These are phyloP conservation scores for Emergomyces orientalis DNA, from an alignment of 2,329 filamentous ascomycete species.

Conservation along the genomic window DNA sequence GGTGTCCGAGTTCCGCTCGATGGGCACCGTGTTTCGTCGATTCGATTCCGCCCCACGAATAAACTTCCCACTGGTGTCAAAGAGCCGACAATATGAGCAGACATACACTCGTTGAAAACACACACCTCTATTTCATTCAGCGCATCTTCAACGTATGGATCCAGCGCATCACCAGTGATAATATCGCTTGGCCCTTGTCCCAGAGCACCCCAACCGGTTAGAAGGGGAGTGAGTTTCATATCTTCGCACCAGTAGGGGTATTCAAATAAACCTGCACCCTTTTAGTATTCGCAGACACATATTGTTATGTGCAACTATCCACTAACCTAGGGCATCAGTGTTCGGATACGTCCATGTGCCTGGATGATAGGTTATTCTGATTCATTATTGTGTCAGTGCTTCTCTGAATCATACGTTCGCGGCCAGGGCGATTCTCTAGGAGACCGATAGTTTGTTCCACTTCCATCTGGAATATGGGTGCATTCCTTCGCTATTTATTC, in stretches of 20 bases:
- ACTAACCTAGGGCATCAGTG: conserved; percentile 50
- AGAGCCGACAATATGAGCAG: neutral
- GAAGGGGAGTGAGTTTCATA: conserved; percentile 47
- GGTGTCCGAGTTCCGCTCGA: conserved; percentile 50
- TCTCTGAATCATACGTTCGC: conserved; percentile 29
- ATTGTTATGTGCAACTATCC: neutral
- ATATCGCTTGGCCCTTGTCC: conserved; percentile 45
- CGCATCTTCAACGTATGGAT: conserved; percentile 50
- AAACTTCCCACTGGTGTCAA: conserved; percentile 31
- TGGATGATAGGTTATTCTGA: neutral
- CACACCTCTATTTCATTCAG: conserved; percentile 50
- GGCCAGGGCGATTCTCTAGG: conserved; percentile 42
- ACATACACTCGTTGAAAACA: neutral
- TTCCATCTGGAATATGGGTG: conserved; percentile 27
- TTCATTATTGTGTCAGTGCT: neutral
- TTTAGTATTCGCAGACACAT: neutral
- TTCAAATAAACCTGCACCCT: conserved; percentile 41
- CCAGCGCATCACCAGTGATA: conserved; percentile 41
- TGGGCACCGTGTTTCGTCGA: conserved; percentile 48
- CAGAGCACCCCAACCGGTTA: conserved; percentile 51
- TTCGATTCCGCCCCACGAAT: conserved; percentile 45
- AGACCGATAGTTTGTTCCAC: conserved; percentile 38
- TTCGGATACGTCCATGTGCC: conserved; percentile 50
- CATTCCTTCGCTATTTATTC: conserved; percentile 21
- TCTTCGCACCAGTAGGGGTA: conserved; percentile 55